Evolutionary conservation across 305 asterid species (phyloP), one percentile per base, ranked within the genome.

Genomic region (Solanum aculeatissimum): DNA sequence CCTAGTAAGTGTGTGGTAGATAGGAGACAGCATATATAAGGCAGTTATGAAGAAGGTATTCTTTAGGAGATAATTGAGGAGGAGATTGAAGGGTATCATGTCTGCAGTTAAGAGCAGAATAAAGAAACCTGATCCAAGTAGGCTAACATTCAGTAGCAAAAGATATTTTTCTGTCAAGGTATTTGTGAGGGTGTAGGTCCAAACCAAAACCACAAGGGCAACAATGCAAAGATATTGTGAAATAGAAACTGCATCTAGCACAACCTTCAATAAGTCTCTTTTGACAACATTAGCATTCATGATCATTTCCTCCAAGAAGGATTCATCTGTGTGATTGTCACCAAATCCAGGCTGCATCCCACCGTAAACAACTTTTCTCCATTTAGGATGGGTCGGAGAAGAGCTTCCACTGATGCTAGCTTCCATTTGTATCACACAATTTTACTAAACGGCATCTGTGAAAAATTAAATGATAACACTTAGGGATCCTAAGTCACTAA

Each of bases 221-320:
- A 96, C 98, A 45, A 91, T 88, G 91, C 98, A 96, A 69, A 96
- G 87, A 83, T 96, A 96, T 35, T 96, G 97, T 19, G 98, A 93
- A 88, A 96, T 96, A 85, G 95, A 90, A 85, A 96, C 89, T 4
- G 99, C 89, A 25, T 96, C 99, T 0, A 91, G 93, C 83, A 96
- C 92, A 91, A 93, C 98, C 92, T 95, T 95, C 79, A 89, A 78
- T 83, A 96, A 86, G 89, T 95, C 96, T 85, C 98, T 80, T 85
- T 94, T 95, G 85, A 96, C 98, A 65, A 96, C 98, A 82, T 92
- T 96, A 84, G 98, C 98, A 78, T 96, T 96, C 99, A 95, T 96
- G 51, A 96, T 95, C 99, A 96, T 96, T 57, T 92, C 95, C 86
- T 91, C 97, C 15, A 96, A 89, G 92, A 96, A 95, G 68, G 99